phyloP scores from a whole-genome alignment of 2,329 filamentous ascomycete species.

The Fusarium sulawesiense region DNA sequence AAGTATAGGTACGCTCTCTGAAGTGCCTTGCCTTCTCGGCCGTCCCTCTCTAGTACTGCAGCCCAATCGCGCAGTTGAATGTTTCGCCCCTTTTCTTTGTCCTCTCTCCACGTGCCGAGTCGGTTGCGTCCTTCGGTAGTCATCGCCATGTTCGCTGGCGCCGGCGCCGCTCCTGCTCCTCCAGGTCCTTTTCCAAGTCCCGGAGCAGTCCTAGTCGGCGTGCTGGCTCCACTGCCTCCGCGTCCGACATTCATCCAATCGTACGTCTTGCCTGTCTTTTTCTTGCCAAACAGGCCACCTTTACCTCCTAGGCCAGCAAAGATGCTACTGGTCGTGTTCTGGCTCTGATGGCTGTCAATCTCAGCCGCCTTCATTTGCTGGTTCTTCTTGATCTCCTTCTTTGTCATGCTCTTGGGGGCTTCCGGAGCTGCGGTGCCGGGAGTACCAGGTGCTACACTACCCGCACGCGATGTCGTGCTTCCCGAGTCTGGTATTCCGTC shows the following conservation, averaged over 20 bases:
- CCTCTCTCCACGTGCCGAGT: slow-evolving; percentile 81
- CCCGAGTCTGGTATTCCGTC: slow-evolving; percentile 66
- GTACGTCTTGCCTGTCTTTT: slow-evolving; percentile 75
- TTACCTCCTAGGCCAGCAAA: slow-evolving; percentile 74
- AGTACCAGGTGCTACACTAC: slow-evolving; percentile 69
- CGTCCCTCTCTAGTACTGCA: slow-evolving; percentile 81
- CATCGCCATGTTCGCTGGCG: slow-evolving; percentile 55
- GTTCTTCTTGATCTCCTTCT: slow-evolving; percentile 86
- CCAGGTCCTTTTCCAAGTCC: slow-evolving; percentile 51
- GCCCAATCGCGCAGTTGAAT: slow-evolving; percentile 90
- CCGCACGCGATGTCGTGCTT: slow-evolving; percentile 61
- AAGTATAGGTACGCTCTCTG: slow-evolving; percentile 67
- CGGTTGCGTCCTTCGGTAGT: slow-evolving; percentile 70
- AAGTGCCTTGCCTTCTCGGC: slow-evolving; percentile 71
- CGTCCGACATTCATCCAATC: slow-evolving; percentile 74
- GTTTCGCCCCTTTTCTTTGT: slow-evolving; percentile 77
- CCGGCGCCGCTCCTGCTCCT: slow-evolving; percentile 47
- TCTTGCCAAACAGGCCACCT: slow-evolving; percentile 67
- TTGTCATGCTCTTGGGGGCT: slow-evolving; percentile 76
- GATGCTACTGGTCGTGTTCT: slow-evolving; percentile 84
- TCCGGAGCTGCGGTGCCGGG: slow-evolving; percentile 73
- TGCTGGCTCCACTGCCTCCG: slow-evolving; percentile 65
- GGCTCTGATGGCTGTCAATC: slow-evolving; percentile 80
- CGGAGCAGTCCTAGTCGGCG: slow-evolving; percentile 55
- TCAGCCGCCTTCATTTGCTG: slow-evolving; percentile 82